Conservation (phyloP, 441 rosid genomes). For the Eruca vesicaria region DNA sequence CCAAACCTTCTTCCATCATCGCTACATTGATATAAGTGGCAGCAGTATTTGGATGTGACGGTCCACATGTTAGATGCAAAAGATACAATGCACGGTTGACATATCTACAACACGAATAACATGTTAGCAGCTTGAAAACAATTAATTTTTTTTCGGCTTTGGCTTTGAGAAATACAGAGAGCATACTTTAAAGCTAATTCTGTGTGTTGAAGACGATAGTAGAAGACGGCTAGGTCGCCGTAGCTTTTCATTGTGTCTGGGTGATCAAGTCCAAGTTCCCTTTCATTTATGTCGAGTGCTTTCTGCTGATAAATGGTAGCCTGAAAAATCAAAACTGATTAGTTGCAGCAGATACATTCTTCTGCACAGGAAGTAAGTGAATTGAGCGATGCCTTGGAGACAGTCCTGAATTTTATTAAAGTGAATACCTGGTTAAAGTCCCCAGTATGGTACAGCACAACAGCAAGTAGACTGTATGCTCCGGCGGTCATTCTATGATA, state of each 20-base stretch:
- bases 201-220: conserved; percentile 86
- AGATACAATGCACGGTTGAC: conserved; percentile 37
- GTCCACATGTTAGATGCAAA: conserved; percentile 36
- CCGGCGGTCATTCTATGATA: conserved; percentile 92
- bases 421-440: conserved; percentile 78
- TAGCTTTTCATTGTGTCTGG: conserved; percentile 91
- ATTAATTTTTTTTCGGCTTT: background rate
- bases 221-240: conserved; percentile 82
- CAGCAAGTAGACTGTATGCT: conserved; percentile 84
- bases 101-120: conserved; percentile 21
- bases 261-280: conserved; percentile 90
- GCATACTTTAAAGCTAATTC: conserved; percentile 84
- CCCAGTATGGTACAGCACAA: conserved; percentile 84
- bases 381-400: conserved; percentile 6
- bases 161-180: conserved; percentile 28
- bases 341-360: conserved; percentile 26
- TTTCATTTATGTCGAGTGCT: conserved; percentile 80
- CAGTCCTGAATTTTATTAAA: background rate
- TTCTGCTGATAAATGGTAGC: conserved; percentile 85
- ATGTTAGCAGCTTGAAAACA: conserved; percentile 16
- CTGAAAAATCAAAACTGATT: conserved; percentile 50
- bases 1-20: conserved; percentile 37
- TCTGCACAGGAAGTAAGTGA: background rate
- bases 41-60: conserved; percentile 36
- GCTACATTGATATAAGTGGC: conserved; percentile 35